Conservation (phyloP, 148 eudicot genomes). For the Amaranthus cruentus region DNA sequence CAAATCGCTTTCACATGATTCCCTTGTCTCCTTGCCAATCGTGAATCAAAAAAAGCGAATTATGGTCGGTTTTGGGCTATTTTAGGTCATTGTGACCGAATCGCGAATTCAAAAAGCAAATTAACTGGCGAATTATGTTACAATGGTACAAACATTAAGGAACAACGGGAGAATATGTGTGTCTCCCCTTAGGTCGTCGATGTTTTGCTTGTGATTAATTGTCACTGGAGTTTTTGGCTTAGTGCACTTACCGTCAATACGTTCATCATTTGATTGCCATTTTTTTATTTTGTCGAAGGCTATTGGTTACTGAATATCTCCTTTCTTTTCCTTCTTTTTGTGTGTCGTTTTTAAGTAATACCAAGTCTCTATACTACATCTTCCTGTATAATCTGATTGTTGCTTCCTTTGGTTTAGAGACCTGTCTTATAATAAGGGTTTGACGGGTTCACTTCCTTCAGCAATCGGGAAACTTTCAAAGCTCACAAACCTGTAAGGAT, state of each 20-base stretch:
- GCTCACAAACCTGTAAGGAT: conserved; percentile 56
- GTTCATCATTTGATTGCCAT: background rate
- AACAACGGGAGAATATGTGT: too few relatives aligned
- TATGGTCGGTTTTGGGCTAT: too few relatives aligned
- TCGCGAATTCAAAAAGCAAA: too few relatives aligned
- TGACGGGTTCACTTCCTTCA: conserved; percentile 62
- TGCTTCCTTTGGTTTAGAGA: conserved; percentile 40
- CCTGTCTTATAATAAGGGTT: conserved; percentile 65
- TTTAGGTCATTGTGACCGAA: too few relatives aligned
- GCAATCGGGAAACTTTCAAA: conserved; percentile 51
- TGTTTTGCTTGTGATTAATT: too few relatives aligned
- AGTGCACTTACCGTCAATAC: too few relatives aligned
- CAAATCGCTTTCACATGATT: background rate
- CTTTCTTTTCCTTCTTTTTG: background rate
- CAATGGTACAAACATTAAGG: too few relatives aligned
- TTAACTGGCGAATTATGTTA: too few relatives aligned
- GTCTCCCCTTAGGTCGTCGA: too few relatives aligned
- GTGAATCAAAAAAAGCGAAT: background rate
- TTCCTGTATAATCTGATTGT: background rate
- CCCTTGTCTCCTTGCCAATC: background rate
- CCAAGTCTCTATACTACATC: background rate
- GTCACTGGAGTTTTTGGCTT: too few relatives aligned
- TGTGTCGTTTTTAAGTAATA: background rate
- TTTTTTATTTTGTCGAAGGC: background rate
- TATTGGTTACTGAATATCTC: background rate